Evolutionary conservation across 441 rosid genomes (phyloP).

Genomic region (Eugenia klotzschiana): DNA sequence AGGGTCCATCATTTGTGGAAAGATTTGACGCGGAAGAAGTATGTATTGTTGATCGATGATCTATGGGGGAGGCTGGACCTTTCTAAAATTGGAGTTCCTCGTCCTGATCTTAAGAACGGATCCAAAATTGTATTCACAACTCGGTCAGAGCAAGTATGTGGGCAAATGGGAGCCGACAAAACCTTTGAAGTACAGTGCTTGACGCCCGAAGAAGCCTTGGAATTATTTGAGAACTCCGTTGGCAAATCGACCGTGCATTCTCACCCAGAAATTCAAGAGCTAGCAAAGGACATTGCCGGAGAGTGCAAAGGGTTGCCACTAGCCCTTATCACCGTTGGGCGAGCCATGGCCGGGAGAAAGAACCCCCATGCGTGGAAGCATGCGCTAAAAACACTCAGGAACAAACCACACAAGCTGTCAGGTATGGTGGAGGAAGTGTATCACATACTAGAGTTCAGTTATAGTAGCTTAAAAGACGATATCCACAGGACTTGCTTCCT

Average conservation of each 20-base stretch:
- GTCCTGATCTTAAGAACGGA: background rate
- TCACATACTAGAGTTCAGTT: background rate
- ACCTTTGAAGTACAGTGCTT: background rate
- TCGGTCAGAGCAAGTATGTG: background rate
- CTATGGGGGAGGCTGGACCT: background rate
- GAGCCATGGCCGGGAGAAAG: background rate
- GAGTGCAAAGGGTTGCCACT: background rate
- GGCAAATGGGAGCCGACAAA: background rate
- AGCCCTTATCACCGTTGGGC: background rate
- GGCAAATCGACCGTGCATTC: background rate
- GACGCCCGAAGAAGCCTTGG: background rate
- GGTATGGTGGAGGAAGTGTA: background rate
- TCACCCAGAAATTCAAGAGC: background rate
- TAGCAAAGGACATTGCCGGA: background rate
- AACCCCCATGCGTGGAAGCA: background rate
- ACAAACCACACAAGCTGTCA: background rate
- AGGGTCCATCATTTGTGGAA: background rate
- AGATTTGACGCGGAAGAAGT: background rate
- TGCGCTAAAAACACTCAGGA: background rate
- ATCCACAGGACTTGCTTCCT: background rate
- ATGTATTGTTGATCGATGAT: background rate
- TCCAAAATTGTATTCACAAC: background rate
- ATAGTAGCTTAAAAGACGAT: background rate
- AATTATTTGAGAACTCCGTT: background rate
- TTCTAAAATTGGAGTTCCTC: background rate